Conservation (phyloP, 148 eudicot genomes). For the Vaccinium corymbosum region DNA sequence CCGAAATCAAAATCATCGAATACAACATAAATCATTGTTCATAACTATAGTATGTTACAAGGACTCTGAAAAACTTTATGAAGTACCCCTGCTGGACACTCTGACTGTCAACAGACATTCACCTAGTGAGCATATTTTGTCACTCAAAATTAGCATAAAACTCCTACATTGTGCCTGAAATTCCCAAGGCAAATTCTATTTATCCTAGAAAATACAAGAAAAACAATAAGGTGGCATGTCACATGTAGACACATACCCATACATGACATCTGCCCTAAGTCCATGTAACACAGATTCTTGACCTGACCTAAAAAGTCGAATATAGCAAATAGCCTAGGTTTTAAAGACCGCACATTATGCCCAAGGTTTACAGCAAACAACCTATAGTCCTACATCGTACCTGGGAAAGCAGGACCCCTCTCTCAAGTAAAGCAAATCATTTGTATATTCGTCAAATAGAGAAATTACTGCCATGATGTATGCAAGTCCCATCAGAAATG, state of each 20-base stretch:
- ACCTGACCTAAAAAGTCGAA: not conserved
- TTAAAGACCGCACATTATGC: not conserved
- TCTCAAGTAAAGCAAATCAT: conserved; percentile 68
- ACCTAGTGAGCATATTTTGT: not conserved
- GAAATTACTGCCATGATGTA: conserved; percentile 66
- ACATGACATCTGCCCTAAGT: not conserved
- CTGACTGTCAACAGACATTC: not conserved
- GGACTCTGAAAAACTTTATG: not conserved
- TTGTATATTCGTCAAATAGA: conserved; percentile 75
- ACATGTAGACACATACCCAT: not conserved
- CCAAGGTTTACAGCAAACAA: conserved; percentile 8
- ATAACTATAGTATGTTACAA: not conserved
- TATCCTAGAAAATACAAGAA: not conserved
- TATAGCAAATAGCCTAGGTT: not conserved
- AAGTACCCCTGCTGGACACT: not conserved
- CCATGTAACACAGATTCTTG: not conserved
- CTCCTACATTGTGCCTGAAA: not conserved
- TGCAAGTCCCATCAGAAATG: conserved; percentile 71
- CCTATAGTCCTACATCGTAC: conserved; percentile 27
- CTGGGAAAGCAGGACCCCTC: conserved; percentile 91
- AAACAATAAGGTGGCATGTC: not conserved
- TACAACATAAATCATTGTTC: not conserved
- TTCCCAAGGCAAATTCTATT: not conserved
- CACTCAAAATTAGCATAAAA: not conserved
- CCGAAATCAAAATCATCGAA: conserved; percentile 22